Percentiles rank a stretch among this genome's conserved stretches.
Conservation (phyloP, 257 asterid genomes). For the Echium plantagineum region DNA sequence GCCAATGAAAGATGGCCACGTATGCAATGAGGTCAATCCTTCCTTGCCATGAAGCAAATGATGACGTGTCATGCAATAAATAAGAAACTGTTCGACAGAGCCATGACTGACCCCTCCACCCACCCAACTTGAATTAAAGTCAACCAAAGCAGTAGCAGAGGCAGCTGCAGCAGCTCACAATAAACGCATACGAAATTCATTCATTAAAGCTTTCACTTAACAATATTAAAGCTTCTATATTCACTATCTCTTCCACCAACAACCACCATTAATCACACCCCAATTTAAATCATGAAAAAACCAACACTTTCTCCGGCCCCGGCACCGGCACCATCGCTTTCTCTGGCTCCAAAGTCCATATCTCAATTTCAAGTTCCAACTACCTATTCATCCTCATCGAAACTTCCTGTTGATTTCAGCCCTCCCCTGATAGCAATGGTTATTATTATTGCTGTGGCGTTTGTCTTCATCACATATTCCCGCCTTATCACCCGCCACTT, state of each 20-base stretch:
- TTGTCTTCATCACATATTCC: slow-evolving; percentile 80
- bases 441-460: slow-evolving; percentile 66
- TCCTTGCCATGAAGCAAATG: no score
- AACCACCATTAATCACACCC: not conserved
- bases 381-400: slow-evolving; percentile 21
- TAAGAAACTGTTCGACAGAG: not conserved
- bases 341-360: not conserved
- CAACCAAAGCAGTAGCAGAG: not conserved
- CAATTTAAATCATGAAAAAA: slow-evolving; percentile 18
- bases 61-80: slow-evolving; percentile 6
- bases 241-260: not conserved
- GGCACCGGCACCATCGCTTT: slow-evolving; percentile 11
- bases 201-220: not conserved
- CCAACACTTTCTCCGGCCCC: slow-evolving; percentile 25
- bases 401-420: slow-evolving; percentile 61
- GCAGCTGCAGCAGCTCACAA: not conserved
- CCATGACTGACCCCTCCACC: not conserved
- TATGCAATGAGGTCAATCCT: no score
- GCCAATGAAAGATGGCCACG: no score
- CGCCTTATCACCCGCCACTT: slow-evolving; percentile 72
- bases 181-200: not conserved
- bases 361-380: slow-evolving; percentile 18
- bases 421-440: slow-evolving; percentile 97
- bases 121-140: not conserved
- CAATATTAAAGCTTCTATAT: no score